Conservation (phyloP, 257 asterid genomes). For the Solanum appendiculatum region DNA sequence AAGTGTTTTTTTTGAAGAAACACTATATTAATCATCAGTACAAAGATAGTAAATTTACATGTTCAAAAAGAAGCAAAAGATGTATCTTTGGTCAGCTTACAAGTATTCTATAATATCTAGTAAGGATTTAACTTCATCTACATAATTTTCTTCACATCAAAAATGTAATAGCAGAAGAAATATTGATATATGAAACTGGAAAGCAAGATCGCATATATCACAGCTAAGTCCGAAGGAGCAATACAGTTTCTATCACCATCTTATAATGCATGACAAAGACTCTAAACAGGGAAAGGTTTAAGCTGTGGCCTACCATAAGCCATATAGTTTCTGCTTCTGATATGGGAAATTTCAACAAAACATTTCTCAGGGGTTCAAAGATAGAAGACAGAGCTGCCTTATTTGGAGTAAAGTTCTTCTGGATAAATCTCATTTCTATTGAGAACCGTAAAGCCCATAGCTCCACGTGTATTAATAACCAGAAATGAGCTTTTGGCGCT, state of each 20-base stretch:
- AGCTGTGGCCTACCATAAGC: slow-evolving; percentile 60
- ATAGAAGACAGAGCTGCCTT: slow-evolving; percentile 32
- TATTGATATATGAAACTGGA: not conserved
- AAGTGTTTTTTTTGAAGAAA: not conserved
- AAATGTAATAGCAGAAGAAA: not conserved
- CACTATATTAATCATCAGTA: not conserved
- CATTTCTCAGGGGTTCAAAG: slow-evolving; percentile 43
- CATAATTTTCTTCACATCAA: not conserved
- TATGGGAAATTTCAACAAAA: slow-evolving; percentile 38
- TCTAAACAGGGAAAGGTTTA: not conserved
- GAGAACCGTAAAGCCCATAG: slow-evolving; percentile 68
- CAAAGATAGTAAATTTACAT: not conserved
- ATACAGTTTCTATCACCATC: not conserved
- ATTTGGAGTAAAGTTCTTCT: slow-evolving; percentile 25
- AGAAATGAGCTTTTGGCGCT: too few relatives aligned
- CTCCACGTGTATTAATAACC: too few relatives aligned
- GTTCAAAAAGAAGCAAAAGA: not conserved
- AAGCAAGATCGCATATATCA: not conserved
- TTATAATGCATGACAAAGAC: not conserved
- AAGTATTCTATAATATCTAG: not conserved
- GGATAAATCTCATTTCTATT: slow-evolving; percentile 35
- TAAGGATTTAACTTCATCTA: not conserved
- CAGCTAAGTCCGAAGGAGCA: not conserved
- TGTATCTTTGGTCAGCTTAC: not conserved
- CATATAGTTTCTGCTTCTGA: slow-evolving; percentile 70